Evolutionary conservation across 2,329 filamentous ascomycete genomes (phyloP).

Genomic region (Helotiales sp.): DNA sequence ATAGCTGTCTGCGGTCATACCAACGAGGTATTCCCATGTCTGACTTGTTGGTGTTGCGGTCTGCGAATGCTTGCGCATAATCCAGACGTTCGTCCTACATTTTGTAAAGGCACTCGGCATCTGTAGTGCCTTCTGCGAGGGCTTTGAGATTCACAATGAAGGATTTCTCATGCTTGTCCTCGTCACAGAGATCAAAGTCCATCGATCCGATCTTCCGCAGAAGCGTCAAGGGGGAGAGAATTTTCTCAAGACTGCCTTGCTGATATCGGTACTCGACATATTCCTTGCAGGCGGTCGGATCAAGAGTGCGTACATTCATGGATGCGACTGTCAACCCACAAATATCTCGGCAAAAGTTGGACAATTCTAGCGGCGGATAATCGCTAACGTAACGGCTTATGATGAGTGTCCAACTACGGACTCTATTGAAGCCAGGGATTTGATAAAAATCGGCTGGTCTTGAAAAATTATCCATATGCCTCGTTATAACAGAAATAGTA

Average conservation of each 20-base stretch:
- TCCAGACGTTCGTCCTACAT: background rate
- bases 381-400: background rate
- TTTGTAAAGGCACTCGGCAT: background rate
- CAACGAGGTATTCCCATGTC: background rate
- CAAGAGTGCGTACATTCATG: no score
- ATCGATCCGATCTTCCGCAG: background rate
- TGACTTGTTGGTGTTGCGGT: background rate
- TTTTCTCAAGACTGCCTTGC: background rate
- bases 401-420: background rate
- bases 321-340: no score
- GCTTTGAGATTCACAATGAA: background rate
- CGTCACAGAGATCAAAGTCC: background rate
- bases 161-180: background rate
- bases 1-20: background rate
- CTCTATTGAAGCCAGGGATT: background rate
- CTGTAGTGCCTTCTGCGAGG: background rate
- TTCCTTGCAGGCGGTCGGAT: no score
- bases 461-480: no score
- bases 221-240: background rate
- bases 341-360: background rate
- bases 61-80: background rate
- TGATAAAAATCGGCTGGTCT: no score
- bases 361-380: background rate
- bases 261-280: no score
- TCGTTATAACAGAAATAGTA: no score